Evolutionary conservation across 1,284 basidiomycete genomes (phyloP).

Genomic region (Rhodotorula sp.): DNA sequence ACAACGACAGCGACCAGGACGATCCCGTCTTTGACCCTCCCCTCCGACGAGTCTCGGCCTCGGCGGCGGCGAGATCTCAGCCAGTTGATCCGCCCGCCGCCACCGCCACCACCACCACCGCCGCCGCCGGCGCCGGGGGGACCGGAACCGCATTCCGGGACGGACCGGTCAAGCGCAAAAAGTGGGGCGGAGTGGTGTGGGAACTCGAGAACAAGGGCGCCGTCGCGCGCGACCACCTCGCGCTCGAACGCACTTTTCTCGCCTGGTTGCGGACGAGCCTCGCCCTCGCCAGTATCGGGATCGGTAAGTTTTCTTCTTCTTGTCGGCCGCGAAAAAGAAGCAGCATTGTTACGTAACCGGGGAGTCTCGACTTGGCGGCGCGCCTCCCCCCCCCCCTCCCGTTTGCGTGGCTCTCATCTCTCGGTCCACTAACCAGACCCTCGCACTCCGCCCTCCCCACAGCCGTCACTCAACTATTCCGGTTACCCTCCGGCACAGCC

Average conservation of each 20-base stretch:
- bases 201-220: constrained; percentile 45
- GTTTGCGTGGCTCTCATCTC: not conserved
- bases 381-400: not conserved
- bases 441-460: no score
- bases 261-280: constrained; percentile 51
- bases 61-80: not conserved
- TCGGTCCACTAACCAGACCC: no score
- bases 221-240: constrained; percentile 50
- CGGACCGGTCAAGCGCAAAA: not conserved
- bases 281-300: constrained; percentile 39
- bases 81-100: not conserved
- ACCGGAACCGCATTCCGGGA: not conserved
- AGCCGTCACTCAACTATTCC: constrained; percentile 38
- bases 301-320: constrained; percentile 27
- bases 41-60: not conserved
- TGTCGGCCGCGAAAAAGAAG: no score
- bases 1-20: not conserved
- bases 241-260: constrained; percentile 49
- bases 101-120: not conserved
- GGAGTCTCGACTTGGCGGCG: no score
- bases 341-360: no score
- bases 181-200: constrained; percentile 13
- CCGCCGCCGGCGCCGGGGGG: no score
- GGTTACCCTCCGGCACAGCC: constrained; percentile 24
- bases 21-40: not conserved